Evolutionary conservation across 768 basidiomycete genomes (phyloP).

Genomic region (Leccinum ochraceum): DNA sequence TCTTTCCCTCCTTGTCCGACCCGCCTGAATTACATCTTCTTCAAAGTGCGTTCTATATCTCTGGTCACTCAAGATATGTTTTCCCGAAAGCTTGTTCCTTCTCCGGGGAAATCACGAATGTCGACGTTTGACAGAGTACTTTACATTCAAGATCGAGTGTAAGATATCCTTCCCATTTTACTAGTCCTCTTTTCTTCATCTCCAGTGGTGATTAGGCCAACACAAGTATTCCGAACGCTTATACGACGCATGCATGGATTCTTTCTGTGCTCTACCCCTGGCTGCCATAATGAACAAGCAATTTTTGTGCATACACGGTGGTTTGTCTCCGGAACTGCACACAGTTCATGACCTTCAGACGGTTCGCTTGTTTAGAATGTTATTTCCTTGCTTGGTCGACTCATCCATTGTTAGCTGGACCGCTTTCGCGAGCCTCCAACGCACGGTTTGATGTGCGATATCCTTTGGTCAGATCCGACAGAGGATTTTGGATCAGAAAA

Average conservation of each 20-base stretch:
- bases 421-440: constrained; percentile 76
- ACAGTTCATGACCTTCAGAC: constrained; percentile 65
- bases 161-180: constrained; percentile 1
- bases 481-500: constrained; percentile 75
- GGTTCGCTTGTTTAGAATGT: constrained; percentile 36
- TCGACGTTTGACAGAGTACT: constrained; percentile 64
- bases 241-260: constrained; percentile 74
- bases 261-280: constrained; percentile 69
- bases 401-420: constrained; percentile 49
- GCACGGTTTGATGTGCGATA: constrained; percentile 72
- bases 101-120: constrained; percentile 69
- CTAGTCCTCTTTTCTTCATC: constrained; percentile 5
- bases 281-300: constrained; percentile 83
- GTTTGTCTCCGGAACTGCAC: constrained; percentile 67
- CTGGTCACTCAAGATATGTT: constrained; percentile 65
- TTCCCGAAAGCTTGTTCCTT: constrained; percentile 59
- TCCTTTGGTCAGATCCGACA: constrained; percentile 74
- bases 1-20: background rate
- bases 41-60: constrained; percentile 56
- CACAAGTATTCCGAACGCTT: constrained; percentile 77
- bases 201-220: constrained; percentile 45
- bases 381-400: background rate
- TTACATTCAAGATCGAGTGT: constrained; percentile 60
- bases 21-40: constrained; percentile 14
- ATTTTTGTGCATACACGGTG: constrained; percentile 76